phyloP scores from a whole-genome alignment of 129 eudicot genomes.

The Ambrosia artemisiifolia region DNA sequence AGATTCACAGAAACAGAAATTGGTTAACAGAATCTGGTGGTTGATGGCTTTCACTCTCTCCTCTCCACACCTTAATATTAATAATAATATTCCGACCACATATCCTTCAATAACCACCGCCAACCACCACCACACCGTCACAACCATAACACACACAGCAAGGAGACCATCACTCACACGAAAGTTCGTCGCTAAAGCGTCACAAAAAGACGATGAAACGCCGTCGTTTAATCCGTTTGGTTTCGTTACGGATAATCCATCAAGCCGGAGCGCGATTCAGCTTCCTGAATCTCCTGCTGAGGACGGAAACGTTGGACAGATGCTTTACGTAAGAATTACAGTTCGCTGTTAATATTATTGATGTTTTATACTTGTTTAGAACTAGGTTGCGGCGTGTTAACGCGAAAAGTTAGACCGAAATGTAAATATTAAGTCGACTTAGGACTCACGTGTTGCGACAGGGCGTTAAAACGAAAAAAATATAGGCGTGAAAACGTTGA shows the following conservation, averaged over 20 bases:
- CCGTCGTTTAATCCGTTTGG: constrained; percentile 93
- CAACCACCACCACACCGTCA: constrained; percentile 11
- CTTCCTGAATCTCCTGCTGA: constrained; percentile 90
- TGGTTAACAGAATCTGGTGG: not conserved
- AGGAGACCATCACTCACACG: constrained; percentile 21
- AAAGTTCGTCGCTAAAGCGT: constrained; percentile 41
- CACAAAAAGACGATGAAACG: constrained; percentile 40
- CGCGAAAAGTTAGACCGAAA: too few relatives aligned
- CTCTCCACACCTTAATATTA: constrained; percentile 34
- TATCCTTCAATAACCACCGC: constrained; percentile 13
- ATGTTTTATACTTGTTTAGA: not conserved
- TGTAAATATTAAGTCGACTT: too few relatives aligned
- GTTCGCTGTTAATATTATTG: not conserved
- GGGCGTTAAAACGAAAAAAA: too few relatives aligned
- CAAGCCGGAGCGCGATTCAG: constrained; percentile 92
- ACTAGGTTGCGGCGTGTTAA: not conserved
- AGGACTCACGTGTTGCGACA: too few relatives aligned
- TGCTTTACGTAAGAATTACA: constrained; percentile 61
- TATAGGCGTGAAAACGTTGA: too few relatives aligned
- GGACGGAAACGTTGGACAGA: constrained; percentile 96
- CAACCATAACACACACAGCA: constrained; percentile 5
- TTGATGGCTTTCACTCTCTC: constrained; percentile 47
- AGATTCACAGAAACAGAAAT: constrained; percentile 25
- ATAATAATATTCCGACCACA: constrained; percentile 3
- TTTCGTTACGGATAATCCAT: constrained; percentile 90